Percentiles rank a stretch among this genome's conserved stretches.
These are phyloP conservation scores for Xerocomellus intermedius DNA, from an alignment of 768 basidiomycete genomes.

Conservation along the genomic window DNA sequence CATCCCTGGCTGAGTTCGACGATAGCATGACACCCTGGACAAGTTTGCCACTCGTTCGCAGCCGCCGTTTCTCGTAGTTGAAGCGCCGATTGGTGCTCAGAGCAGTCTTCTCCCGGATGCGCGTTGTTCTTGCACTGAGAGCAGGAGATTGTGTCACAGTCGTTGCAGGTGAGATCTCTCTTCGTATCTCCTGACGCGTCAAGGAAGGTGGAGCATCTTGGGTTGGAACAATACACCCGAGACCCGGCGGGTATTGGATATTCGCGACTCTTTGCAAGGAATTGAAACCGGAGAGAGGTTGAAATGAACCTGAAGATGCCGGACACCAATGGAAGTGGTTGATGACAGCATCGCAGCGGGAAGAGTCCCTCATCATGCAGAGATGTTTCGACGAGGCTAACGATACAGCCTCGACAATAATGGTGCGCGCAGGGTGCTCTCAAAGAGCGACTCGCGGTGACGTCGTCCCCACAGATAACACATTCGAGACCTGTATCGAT, in stretches of 20 bases:
- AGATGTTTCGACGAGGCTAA: slow-evolving; percentile 40
- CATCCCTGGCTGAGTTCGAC: slow-evolving; percentile 59
- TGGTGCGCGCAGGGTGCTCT: slow-evolving; percentile 44
- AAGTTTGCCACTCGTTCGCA: slow-evolving; percentile 56
- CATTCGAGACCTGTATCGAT: slow-evolving; percentile 26
- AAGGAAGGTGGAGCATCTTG: slow-evolving; percentile 54
- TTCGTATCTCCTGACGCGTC: slow-evolving; percentile 33
- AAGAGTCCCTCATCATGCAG: slow-evolving; percentile 50
- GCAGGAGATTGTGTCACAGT: slow-evolving; percentile 45
- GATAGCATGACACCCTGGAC: slow-evolving; percentile 54
- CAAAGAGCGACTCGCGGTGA: slow-evolving; percentile 27
- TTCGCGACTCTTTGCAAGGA: slow-evolving; percentile 45
- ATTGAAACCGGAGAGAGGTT: slow-evolving; percentile 24
- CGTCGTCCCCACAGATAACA: slow-evolving; percentile 41
- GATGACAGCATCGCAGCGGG: slow-evolving; percentile 51
- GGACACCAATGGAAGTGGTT: slow-evolving; percentile 30
- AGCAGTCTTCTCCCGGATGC: slow-evolving; percentile 43
- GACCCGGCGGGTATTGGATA: slow-evolving; percentile 40
- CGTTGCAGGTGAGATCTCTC: slow-evolving; percentile 34
- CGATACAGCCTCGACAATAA: slow-evolving; percentile 48
- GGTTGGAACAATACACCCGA: slow-evolving; percentile 50
- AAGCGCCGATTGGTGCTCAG: slow-evolving; percentile 40
- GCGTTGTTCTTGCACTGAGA: slow-evolving; percentile 46
- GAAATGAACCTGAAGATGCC: slow-evolving; percentile 33
- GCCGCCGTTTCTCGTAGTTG: slow-evolving; percentile 46